phyloP scores from a whole-genome alignment of 441 rosid genomes.

The Pelargonium fulgidum region DNA sequence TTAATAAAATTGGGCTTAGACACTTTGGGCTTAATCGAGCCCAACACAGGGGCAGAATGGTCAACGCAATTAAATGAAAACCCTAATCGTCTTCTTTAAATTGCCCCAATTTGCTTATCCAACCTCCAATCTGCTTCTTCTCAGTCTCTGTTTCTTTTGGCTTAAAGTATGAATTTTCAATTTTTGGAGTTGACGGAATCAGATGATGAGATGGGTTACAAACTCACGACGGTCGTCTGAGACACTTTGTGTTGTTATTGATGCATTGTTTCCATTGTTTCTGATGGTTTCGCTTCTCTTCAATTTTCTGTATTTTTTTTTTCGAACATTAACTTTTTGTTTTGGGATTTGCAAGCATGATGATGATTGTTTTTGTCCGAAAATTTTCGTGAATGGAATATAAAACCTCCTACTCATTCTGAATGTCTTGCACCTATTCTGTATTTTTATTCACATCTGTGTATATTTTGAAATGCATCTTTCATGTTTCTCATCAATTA shows the following conservation, averaged over 20 bases:
- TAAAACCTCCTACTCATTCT: slow-evolving; percentile 4
- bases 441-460: no score
- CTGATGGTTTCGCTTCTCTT: not conserved
- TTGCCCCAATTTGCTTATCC: no score
- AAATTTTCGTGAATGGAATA: not conserved
- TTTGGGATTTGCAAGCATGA: not conserved
- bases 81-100: no score
- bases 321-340: no score
- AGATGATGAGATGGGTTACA: slow-evolving; percentile 4
- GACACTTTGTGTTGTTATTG: slow-evolving; percentile 6
- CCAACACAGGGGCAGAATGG: no score
- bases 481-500: no score
- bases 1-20: no score
- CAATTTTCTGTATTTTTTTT: not conserved
- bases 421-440: not conserved
- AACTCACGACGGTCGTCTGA: slow-evolving; percentile 4
- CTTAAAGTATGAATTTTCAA: not conserved
- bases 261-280: slow-evolving; percentile 1
- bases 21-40: no score
- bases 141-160: no score
- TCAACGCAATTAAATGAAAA: no score
- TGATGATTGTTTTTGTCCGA: not conserved
- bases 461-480: no score
- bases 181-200: not conserved
- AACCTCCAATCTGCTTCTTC: no score